These are phyloP conservation scores for Mimosa pudica DNA, from an alignment of 306 rosid genomes.

Conservation along the genomic window DNA sequence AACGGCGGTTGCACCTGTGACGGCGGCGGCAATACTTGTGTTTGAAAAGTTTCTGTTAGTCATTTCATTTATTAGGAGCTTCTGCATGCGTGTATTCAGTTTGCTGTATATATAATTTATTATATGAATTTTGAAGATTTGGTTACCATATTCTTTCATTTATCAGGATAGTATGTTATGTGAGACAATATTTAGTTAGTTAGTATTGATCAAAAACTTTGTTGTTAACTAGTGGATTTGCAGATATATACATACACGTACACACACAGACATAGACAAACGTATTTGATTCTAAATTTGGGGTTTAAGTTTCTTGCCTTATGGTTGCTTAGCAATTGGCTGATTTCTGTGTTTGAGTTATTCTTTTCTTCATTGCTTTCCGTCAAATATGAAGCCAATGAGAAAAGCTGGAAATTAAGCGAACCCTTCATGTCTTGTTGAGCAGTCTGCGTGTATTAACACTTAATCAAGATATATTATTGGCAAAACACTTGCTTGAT, in stretches of 20 bases:
- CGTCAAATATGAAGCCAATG: background rate
- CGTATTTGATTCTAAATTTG: background rate
- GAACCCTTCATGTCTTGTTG: background rate
- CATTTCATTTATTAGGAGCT: background rate
- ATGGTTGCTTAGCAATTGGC: background rate
- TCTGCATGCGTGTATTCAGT: background rate
- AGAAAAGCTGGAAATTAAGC: background rate
- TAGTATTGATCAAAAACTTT: background rate
- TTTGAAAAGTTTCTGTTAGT: conserved; percentile 1
- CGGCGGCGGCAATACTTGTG: conserved; percentile 60
- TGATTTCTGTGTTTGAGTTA: background rate
- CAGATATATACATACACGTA: background rate
- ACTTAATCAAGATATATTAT: background rate
- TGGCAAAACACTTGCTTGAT: background rate
- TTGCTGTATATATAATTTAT: conserved; percentile 1
- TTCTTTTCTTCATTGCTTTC: background rate
- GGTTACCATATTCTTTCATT: background rate
- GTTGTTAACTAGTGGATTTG: background rate
- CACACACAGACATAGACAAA: background rate
- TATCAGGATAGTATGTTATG: background rate
- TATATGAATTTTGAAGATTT: background rate
- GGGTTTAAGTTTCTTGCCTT: background rate
- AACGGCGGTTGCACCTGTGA: conserved; percentile 68
- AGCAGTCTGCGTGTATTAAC: background rate
- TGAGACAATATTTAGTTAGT: background rate